phyloP scores from a whole-genome alignment of 257 asterid species.

The Echites panduratus region DNA sequence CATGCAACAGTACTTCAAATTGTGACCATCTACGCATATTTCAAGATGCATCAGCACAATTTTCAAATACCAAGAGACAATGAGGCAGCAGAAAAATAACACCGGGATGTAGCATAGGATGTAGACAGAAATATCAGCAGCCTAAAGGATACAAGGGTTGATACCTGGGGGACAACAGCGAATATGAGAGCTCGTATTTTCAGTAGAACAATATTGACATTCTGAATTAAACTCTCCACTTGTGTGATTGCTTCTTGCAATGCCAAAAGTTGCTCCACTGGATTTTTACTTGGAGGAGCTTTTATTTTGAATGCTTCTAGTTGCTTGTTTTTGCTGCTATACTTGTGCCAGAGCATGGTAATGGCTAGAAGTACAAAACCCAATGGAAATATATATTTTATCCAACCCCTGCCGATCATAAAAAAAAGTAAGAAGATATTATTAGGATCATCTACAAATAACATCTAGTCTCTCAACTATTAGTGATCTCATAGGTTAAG shows the following conservation, averaged over 20 bases:
- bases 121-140: neutral
- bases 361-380: slow-evolving; percentile 43
- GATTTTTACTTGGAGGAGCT: slow-evolving; percentile 70
- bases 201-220: slow-evolving; percentile 61
- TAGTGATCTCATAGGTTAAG: neutral
- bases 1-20: neutral
- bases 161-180: slow-evolving; percentile 74
- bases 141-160: slow-evolving; percentile 2
- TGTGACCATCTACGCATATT: too few relatives aligned
- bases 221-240: slow-evolving; percentile 60
- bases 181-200: slow-evolving; percentile 66
- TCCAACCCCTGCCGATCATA: slow-evolving; percentile 66
- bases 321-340: slow-evolving; percentile 34
- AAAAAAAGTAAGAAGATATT: neutral
- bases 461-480: neutral
- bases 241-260: slow-evolving; percentile 76
- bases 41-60: neutral
- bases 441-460: neutral
- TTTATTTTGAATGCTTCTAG: slow-evolving; percentile 54
- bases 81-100: neutral
- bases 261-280: slow-evolving; percentile 73
- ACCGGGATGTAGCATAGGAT: slow-evolving; percentile 10
- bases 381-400: slow-evolving; percentile 43
- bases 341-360: slow-evolving; percentile 60
- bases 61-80: neutral